Evolutionary conservation across 2,329 filamentous ascomycete genomes (phyloP), one percentile per base, ranked within the genome.

Genomic region (Colletotrichum incanum): DNA sequence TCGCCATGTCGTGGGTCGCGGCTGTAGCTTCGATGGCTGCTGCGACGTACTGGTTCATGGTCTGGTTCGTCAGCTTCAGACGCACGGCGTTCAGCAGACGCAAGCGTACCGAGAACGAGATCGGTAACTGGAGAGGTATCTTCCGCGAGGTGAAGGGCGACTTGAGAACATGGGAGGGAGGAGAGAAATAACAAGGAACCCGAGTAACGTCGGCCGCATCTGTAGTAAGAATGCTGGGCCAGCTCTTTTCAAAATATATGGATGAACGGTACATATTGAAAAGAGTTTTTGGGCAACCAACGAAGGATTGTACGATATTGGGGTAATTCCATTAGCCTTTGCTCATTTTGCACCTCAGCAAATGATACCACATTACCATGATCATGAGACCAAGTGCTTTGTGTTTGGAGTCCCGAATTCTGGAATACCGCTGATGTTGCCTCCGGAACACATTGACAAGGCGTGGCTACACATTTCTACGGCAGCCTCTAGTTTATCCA

Each of bases 41-140:
- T 3, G 69, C 63, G 1, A 20, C 28, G 9, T 77, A 74, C 41
- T 78, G 76, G 76, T 75, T 76, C 54, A 47, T 59, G 28, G 65
- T 78, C 2, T 78, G 76, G 76, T 77, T 77, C 18, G 76, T 78
- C 9, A 74, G 75, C 64, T 74, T 76, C 45, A 69, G 76, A 12
- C 37, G 68, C 20, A 76, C 73, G 4, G 67, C 76, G 1, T 75
- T 76, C 34, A 75, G 72, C 62, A 73, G 76, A 31, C 55, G 76
- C 28, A 49, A 37, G 43, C 71, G 76, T 2, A 76, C 75, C 0
- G 58, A 68, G 49, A 52, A 49, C 2, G 70, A 77, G 64, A 67
- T 77, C 31, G 76, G 76, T 1, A 76, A 75, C 26, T 78, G 75
- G 72, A 58, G 64, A 28, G 76, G 76, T 1, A 77, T 78, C 12